phyloP scores from a whole-genome alignment of 148 eudicot genomes.

The Arctostaphylos glauca region DNA sequence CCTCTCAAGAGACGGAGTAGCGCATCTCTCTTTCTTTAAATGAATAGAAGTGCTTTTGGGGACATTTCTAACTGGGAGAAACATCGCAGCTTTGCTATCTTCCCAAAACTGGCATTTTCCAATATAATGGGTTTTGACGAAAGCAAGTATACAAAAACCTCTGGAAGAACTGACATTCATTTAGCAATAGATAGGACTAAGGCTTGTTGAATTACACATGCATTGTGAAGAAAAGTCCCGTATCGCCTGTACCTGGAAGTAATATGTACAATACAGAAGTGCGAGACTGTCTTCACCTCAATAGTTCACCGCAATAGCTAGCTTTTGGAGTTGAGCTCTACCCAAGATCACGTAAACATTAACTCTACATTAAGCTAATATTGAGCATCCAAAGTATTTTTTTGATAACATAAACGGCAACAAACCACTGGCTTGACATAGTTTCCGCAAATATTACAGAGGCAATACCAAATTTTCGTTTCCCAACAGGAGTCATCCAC shows the following conservation, averaged over 20 bases:
- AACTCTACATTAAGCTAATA: neutral
- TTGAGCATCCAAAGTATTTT: neutral
- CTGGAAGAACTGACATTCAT: too few species aligned
- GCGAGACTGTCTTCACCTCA: neutral
- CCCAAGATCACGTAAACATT: neutral
- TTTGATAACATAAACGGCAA: neutral
- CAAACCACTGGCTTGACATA: neutral
- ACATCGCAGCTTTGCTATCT: too few species aligned
- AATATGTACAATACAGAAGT: neutral
- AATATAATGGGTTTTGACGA: too few species aligned
- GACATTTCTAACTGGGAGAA: too few species aligned
- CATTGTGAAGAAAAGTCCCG: neutral
- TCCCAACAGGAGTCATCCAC: neutral
- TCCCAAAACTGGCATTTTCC: too few species aligned
- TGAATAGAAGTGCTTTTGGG: too few species aligned
- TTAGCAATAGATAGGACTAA: neutral
- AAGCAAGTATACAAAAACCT: too few species aligned
- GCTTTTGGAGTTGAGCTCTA: neutral
- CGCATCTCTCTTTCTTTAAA: too few species aligned
- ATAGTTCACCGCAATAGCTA: neutral
- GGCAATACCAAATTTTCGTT: neutral
- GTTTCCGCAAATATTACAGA: constrained; percentile 16
- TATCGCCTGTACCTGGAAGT: neutral
- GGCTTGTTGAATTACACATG: neutral
- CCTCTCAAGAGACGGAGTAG: too few species aligned